phyloP scores from a whole-genome alignment of 2,329 filamentous ascomycete genomes.

The Cladosporium sp. region DNA sequence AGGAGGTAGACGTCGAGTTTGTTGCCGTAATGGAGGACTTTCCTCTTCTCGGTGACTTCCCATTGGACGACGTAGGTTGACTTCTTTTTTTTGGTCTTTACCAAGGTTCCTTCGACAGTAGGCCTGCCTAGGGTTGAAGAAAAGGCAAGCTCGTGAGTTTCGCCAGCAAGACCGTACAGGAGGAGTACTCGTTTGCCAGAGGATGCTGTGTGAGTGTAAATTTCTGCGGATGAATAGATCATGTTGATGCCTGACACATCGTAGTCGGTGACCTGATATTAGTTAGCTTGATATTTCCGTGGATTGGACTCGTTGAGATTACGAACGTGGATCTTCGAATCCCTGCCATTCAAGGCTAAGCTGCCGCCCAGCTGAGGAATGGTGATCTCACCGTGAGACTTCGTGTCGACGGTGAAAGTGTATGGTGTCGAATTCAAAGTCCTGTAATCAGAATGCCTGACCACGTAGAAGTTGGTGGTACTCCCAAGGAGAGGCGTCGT shows the following conservation, averaged over 20 bases:
- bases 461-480: slow-evolving; percentile 57
- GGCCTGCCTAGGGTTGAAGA: slow-evolving; percentile 28
- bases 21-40: slow-evolving; percentile 47
- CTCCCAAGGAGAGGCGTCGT: slow-evolving; percentile 60
- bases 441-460: slow-evolving; percentile 59
- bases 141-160: slow-evolving; percentile 60
- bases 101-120: slow-evolving; percentile 37
- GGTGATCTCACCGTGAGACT: slow-evolving; percentile 50
- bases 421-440: slow-evolving; percentile 56
- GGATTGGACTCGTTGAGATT: neutral
- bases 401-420: slow-evolving; percentile 58
- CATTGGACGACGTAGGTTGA: slow-evolving; percentile 50
- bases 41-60: slow-evolving; percentile 49
- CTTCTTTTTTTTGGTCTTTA: slow-evolving; percentile 33
- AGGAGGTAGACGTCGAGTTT: slow-evolving; percentile 53
- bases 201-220: slow-evolving; percentile 65
- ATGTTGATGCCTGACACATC: slow-evolving; percentile 54
- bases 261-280: slow-evolving; percentile 55
- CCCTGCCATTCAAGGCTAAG: slow-evolving; percentile 56
- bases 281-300: neutral
- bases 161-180: slow-evolving; percentile 58
- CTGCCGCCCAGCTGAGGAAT: slow-evolving; percentile 56
- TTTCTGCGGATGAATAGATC: slow-evolving; percentile 66
- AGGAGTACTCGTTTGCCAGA: slow-evolving; percentile 55
- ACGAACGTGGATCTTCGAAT: slow-evolving; percentile 60